Conservation (phyloP, 2,329 filamentous ascomycete genomes). For the Gyromitra esculenta region DNA sequence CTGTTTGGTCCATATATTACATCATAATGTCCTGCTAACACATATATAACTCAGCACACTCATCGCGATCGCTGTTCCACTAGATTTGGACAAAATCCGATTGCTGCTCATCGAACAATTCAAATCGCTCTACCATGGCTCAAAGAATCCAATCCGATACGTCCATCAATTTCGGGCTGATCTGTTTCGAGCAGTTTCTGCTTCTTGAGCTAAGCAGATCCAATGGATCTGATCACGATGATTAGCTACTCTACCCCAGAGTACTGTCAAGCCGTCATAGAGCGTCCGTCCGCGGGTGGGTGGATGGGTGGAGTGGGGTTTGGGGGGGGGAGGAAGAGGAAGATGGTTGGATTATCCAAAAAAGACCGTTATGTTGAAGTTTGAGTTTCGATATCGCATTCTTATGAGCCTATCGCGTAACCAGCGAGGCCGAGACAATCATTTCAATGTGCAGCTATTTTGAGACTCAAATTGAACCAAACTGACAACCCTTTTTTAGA, state of each 20-base stretch:
- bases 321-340: too few species aligned
- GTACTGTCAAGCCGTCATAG: conserved; percentile 29
- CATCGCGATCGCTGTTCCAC: conserved; percentile 49
- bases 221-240: conserved; percentile 43
- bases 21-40: conserved; percentile 43
- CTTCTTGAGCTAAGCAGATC: conserved; percentile 29
- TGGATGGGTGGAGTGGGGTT: neutral
- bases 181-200: conserved; percentile 43
- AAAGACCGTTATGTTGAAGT: conserved; percentile 19
- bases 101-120: conserved; percentile 45
- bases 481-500: conserved; percentile 22
- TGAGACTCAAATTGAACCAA: conserved; percentile 13
- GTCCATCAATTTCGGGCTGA: conserved; percentile 34
- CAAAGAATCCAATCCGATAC: conserved; percentile 39
- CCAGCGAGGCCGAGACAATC: conserved; percentile 6
- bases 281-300: conserved; percentile 1
- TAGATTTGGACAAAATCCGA: conserved; percentile 50
- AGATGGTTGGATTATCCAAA: neutral
- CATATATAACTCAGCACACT: conserved; percentile 51
- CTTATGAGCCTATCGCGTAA: conserved; percentile 33
- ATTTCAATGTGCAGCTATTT: conserved; percentile 26
- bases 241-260: conserved; percentile 48
- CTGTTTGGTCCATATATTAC: conserved; percentile 38
- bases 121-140: conserved; percentile 49
- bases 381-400: conserved; percentile 25